These are phyloP conservation scores for Fonsecaea pedrosoi DNA, from an alignment of 2,329 filamentous ascomycete species.

Conservation along the genomic window DNA sequence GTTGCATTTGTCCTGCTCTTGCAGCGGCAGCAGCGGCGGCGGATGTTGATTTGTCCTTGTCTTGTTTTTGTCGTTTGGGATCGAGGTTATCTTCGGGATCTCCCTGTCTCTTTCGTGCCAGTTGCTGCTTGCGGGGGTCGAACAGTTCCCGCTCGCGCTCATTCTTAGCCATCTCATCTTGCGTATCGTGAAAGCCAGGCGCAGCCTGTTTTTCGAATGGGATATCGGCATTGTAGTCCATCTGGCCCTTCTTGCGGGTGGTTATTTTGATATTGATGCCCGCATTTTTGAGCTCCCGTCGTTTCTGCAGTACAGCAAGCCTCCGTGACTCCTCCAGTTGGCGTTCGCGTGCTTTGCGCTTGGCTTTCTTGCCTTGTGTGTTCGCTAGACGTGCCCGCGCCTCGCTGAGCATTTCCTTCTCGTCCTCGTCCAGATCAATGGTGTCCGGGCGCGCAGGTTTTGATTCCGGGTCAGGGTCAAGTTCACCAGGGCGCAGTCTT, in stretches of 20 bases:
- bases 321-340: constrained; percentile 94
- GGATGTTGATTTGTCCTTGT: constrained; percentile 79
- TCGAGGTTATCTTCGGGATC: constrained; percentile 83
- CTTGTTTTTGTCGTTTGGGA: constrained; percentile 83
- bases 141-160: constrained; percentile 84
- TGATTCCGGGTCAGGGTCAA: constrained; percentile 96
- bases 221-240: constrained; percentile 99
- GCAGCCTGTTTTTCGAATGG: constrained; percentile 94
- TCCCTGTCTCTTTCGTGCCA: constrained; percentile 90
- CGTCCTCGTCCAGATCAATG: constrained; percentile 97
- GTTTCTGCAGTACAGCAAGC: constrained; percentile 89
- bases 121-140: constrained; percentile 89
- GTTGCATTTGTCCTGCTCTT: constrained; percentile 93
- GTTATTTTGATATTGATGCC: constrained; percentile 98
- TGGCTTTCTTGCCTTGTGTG: constrained; percentile 98
- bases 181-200: constrained; percentile 90
- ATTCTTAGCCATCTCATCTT: constrained; percentile 79
- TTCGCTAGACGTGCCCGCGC: constrained; percentile 95
- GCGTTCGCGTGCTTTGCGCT: constrained; percentile 92
- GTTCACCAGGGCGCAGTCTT: constrained; percentile 82
- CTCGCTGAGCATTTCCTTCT: constrained; percentile 99
- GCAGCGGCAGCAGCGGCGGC: constrained; percentile 86
- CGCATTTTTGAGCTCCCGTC: constrained; percentile 93
- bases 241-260: constrained; percentile 90
- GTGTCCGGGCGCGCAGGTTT: constrained; percentile 96